A percentile compares a stretch with the other conserved stretches of the same genome.
These are phyloP conservation scores for Gossypium turneri DNA, from an alignment of 345 rosid species.

Conservation along the genomic window DNA sequence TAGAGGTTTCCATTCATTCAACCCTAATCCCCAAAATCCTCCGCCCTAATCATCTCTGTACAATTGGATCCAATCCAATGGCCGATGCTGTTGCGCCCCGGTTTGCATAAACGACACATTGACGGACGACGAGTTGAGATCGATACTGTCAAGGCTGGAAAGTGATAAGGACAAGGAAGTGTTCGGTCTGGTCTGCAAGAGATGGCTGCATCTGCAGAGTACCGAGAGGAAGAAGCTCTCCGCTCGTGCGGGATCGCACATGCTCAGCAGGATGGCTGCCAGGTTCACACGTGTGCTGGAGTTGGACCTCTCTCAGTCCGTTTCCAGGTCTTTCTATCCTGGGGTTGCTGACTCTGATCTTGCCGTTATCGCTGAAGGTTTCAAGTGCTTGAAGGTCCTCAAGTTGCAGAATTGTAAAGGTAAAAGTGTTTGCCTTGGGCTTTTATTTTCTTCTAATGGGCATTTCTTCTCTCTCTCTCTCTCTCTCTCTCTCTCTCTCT, in stretches of 20 bases:
- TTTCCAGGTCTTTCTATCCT: constrained; percentile 81
- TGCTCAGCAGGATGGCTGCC: constrained; percentile 78
- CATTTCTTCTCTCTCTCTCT: neutral
- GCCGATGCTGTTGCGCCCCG: constrained; percentile 3
- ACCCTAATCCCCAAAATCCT: constrained; percentile 11
- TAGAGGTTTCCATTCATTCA: neutral
- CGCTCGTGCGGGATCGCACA: constrained; percentile 83
- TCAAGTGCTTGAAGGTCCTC: constrained; percentile 57
- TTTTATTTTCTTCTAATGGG: neutral
- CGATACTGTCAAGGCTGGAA: constrained; percentile 59
- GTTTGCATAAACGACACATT: constrained; percentile 62
- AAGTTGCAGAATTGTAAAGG: constrained; percentile 72
- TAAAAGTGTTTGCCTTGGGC: constrained; percentile 12
- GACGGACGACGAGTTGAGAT: constrained; percentile 80
- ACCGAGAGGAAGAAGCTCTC: constrained; percentile 81
- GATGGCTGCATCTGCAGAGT: constrained; percentile 86
- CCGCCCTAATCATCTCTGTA: neutral
- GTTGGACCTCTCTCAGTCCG: constrained; percentile 89
- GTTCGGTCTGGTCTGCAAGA: constrained; percentile 86
- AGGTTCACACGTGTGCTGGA: constrained; percentile 68
- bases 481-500: no score
- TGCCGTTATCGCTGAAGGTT: constrained; percentile 57
- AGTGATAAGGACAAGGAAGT: constrained; percentile 72
- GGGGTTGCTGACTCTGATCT: constrained; percentile 92
- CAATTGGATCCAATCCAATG: constrained; percentile 19